Conservation (phyloP, 2,329 filamentous ascomycete genomes). For the Hymenoscyphus occultus region DNA sequence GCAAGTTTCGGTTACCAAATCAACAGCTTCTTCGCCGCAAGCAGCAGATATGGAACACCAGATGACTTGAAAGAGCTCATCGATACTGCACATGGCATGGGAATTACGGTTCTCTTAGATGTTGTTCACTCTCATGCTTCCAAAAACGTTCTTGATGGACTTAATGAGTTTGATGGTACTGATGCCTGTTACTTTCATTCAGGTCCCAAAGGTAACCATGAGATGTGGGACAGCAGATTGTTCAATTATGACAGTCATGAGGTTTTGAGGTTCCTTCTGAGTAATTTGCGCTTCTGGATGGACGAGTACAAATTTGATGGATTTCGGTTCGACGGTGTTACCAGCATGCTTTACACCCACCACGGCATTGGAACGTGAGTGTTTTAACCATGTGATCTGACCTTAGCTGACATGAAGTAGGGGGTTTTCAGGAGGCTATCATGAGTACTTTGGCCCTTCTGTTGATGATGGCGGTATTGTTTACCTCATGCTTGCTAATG, state of each 20-base stretch:
- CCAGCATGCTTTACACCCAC: slow-evolving; percentile 94
- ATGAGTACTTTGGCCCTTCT: slow-evolving; percentile 88
- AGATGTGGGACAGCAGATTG: slow-evolving; percentile 91
- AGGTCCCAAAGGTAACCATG: slow-evolving; percentile 79
- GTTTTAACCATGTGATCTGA: background rate
- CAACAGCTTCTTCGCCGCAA: slow-evolving; percentile 98
- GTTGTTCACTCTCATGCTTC: slow-evolving; percentile 97
- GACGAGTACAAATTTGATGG: slow-evolving; percentile 96
- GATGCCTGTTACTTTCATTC: slow-evolving; percentile 96
- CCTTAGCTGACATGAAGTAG: slow-evolving; percentile 43
- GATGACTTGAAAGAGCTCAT: slow-evolving; percentile 97
- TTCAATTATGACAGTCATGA: slow-evolving; percentile 98
- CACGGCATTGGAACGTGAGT: slow-evolving; percentile 95
- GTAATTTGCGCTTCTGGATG: slow-evolving; percentile 98
- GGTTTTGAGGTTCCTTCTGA: slow-evolving; percentile 90
- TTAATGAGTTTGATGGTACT: slow-evolving; percentile 94
- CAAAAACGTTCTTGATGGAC: slow-evolving; percentile 91
- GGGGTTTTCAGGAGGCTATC: slow-evolving; percentile 95
- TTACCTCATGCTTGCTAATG: slow-evolving; percentile 94
- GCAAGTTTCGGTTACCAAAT: slow-evolving; percentile 98
- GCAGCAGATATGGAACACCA: slow-evolving; percentile 88
- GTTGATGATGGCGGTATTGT: slow-evolving; percentile 93
- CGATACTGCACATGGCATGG: slow-evolving; percentile 88
- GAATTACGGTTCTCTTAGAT: slow-evolving; percentile 86
- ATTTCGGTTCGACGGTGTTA: slow-evolving; percentile 97